Evolutionary conservation across 352 stramenopile genomes (phyloP).

Genomic region (Phytopythium litorale): DNA sequence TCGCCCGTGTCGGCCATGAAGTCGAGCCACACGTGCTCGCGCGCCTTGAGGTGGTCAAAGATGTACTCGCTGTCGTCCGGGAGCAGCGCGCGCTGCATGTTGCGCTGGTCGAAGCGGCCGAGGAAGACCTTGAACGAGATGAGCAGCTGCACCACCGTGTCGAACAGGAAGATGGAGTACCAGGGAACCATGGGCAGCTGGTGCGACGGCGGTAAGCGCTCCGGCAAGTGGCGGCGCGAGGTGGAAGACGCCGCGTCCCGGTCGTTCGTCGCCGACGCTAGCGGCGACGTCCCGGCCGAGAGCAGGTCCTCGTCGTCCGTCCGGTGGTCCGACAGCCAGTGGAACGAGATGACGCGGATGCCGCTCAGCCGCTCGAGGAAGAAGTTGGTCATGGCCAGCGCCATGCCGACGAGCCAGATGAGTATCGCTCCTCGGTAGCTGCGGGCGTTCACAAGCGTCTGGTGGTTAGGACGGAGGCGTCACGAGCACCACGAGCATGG

Average conservation of each 20-base stretch:
- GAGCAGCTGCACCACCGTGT: conserved; percentile 90
- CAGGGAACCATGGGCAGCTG: conserved; percentile 91
- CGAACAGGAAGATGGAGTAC: conserved; percentile 93
- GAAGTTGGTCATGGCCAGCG: conserved; percentile 82
- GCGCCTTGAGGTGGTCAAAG: conserved; percentile 77
- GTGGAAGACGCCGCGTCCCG: not conserved
- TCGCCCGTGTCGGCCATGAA: conserved; percentile 94
- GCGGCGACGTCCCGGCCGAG: conserved; percentile 6
- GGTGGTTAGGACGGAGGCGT: not conserved
- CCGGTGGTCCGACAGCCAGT: conserved; percentile 49
- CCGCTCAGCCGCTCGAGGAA: conserved; percentile 77
- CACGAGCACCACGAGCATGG: not conserved
- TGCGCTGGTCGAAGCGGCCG: conserved; percentile 86
- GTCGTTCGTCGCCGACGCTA: not conserved
- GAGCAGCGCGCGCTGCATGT: conserved; percentile 87
- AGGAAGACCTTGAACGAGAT: conserved; percentile 94
- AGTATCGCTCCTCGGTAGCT: conserved; percentile 77
- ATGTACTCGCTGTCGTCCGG: conserved; percentile 67
- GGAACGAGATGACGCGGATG: conserved; percentile 76
- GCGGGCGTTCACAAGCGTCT: not conserved
- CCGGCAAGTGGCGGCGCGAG: conserved; percentile 16
- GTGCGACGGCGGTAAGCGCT: conserved; percentile 65
- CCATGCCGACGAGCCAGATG: conserved; percentile 83
- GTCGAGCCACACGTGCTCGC: conserved; percentile 90
- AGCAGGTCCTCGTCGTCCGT: conserved; percentile 50